These are phyloP conservation scores for Solanum tarijense DNA, from an alignment of 257 asterid species.

Conservation along the genomic window DNA sequence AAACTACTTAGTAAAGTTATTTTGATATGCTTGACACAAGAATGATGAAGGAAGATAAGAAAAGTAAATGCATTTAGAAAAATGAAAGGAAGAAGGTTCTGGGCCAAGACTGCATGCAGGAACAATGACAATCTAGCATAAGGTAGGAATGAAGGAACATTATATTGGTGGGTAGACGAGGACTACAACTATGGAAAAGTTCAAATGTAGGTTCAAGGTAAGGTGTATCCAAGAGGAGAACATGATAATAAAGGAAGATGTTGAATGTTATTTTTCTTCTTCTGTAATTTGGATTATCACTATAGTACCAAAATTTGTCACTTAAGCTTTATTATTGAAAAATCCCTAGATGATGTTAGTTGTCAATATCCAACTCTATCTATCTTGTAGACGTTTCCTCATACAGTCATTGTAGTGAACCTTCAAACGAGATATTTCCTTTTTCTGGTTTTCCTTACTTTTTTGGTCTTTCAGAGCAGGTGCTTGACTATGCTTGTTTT, in stretches of 20 bases:
- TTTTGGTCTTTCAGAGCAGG: not conserved
- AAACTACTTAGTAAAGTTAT: not conserved
- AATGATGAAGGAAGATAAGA: not conserved
- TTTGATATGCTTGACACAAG: not conserved
- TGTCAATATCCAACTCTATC: not conserved
- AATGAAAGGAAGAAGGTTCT: not conserved
- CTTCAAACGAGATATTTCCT: not conserved
- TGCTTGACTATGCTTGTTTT: not conserved
- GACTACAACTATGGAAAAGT: not conserved
- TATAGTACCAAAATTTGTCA: not conserved
- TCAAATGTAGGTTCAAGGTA: not conserved
- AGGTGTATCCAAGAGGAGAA: not conserved
- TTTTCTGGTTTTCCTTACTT: not conserved
- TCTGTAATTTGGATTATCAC: not conserved
- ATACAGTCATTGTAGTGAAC: not conserved
- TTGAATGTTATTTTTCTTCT: not conserved
- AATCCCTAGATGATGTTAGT: not conserved
- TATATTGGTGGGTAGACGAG: not conserved
- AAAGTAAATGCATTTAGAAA: not conserved
- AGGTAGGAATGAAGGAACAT: not conserved
- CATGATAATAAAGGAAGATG: not conserved
- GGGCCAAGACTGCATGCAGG: not conserved
- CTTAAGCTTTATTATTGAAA: not conserved
- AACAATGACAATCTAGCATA: not conserved
- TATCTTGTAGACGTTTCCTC: not conserved